Conservation (phyloP, 192 early-diverging fungal species). For the Podila epigama region DNA sequence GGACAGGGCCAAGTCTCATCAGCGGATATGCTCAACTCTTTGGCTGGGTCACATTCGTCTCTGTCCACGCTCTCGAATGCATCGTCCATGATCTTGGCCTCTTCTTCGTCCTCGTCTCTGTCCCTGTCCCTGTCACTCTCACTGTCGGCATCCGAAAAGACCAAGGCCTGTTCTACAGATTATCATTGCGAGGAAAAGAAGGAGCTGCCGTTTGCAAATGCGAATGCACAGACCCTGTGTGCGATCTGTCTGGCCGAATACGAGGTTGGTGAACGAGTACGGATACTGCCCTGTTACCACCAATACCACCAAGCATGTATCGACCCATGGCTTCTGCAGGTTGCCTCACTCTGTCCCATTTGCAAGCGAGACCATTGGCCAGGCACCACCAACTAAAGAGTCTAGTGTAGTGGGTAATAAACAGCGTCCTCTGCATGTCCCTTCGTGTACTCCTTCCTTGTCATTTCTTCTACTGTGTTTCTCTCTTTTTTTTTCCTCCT, state of each 20-base stretch:
- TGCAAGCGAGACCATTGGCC: conserved; percentile 56
- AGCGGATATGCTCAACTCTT: background rate
- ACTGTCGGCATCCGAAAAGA: background rate
- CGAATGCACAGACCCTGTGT: conserved; percentile 51
- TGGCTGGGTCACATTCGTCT: background rate
- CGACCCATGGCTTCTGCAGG: conserved; percentile 60
- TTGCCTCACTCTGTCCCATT: conserved; percentile 61
- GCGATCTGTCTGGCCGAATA: conserved; percentile 62
- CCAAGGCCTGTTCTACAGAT: background rate
- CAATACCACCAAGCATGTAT: conserved; percentile 63
- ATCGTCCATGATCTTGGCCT: background rate
- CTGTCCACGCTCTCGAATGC: background rate
- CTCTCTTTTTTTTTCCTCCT: too few relatives aligned
- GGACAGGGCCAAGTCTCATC: background rate
- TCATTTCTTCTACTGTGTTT: too few relatives aligned
- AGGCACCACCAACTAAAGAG: background rate
- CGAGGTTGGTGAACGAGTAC: conserved; percentile 52
- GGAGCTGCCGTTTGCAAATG: conserved; percentile 39
- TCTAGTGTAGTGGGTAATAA: too few relatives aligned
- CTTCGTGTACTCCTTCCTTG: too few relatives aligned
- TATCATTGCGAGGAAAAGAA: background rate
- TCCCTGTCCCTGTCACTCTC: conserved; percentile 5
- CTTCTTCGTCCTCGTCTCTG: background rate
- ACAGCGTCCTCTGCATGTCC: too few relatives aligned
- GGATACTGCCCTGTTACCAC: conserved; percentile 59